Base-by-base conservation (phyloP, 2,329 filamentous ascomycete genomes). In the Claviceps cyperi region DNA sequence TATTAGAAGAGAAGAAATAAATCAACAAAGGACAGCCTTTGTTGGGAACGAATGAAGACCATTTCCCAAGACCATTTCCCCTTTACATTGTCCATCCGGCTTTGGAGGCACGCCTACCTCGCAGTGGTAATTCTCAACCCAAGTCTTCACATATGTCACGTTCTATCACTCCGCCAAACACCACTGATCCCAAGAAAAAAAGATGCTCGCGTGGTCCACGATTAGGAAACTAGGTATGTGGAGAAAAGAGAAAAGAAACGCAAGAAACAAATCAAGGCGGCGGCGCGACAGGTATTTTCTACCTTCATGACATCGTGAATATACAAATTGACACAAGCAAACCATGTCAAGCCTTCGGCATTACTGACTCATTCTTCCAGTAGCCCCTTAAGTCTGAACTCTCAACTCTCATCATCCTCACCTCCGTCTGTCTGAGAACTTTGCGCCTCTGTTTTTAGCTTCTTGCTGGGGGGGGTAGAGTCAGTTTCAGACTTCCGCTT, bases 401-500 rank as follows among this genome's bases (percentile, higher is more conserved):
- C 37, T 53, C 43, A 54, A 37, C 51, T 50, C 39, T 57, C 49
- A 38, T 57, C 48, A 41, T 55, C 52, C 36, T 72, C 69, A 39
- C 71, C 69, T n/a, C 69, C 69, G 13, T 70, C 68, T 28, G 64
- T 62, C 44, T 64, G 61, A 47, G 61, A 60, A 51, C 59, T 64
- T 50, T 62, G 60, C 47, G 56, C 56, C 50, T 81, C 77, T 45
- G 80, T 70, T 57, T 72, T 75, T 54, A 74, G 69, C 66, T 75
- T 79, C 64, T 83, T 83, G 58, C 71, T 75, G 32, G 75, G 67
- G 35, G 68, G 67, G 19, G 62, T 64, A 15, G 67, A 67, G 50
- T 67, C 68, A 32, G 68, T 67, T 52, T 78, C 75, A 6, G 78
- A 78, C 64, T 82, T 83, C 58, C 80, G 73, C 67, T 83, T 83